Evolutionary conservation across 2,329 filamentous ascomycete species (phyloP), one percentile per base, ranked within the genome.

Genomic region (Colletotrichum incanum): DNA sequence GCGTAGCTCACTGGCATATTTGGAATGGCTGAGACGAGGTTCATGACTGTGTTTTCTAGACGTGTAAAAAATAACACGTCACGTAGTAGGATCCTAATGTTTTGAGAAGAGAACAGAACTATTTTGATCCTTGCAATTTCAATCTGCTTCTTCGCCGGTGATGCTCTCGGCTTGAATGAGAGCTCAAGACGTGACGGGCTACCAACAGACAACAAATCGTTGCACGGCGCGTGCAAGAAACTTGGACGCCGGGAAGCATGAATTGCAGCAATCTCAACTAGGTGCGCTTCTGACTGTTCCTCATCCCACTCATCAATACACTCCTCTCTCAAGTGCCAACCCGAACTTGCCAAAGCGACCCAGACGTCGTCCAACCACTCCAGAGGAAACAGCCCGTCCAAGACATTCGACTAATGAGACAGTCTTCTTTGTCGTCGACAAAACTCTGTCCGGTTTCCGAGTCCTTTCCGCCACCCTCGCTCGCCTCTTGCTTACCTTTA

Each of bases 11-110:
- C 26, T 43, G 49, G 72, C 54, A 65, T 63, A 28, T 56, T 67
- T 69, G 18, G 28, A 20, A 70, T n/a, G 59, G 59, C 26, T 49
- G 45, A 58, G 64, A 73, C 28, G 67, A 65, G 41, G 28, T n/a
- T 62, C 50, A 67, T 31, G 63, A 73, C 31, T 28, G 28, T 66
- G 20, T 62, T 65, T 49, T 63, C 26, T 41, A 43, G 47, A 54
- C 59, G 66, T 64, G 45, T 28, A 23, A 31, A 4, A 31, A 31
- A 3, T n/a, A 55, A 26, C 49, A 71, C 39, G 31, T 52, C 23
- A 39, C 14, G 50, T 50, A 26, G 39, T 50, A 39, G 39, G 59
- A 28, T 26, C 7, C 3, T 37, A 14, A n/a, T 34, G 23, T 37
- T 14, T 43, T 47, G 31, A 58, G 26, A 26, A n/a, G 7, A 28